These are phyloP conservation scores for Candida endomychidarum DNA, from an alignment of 805 yeast genomes.

Conservation along the genomic window DNA sequence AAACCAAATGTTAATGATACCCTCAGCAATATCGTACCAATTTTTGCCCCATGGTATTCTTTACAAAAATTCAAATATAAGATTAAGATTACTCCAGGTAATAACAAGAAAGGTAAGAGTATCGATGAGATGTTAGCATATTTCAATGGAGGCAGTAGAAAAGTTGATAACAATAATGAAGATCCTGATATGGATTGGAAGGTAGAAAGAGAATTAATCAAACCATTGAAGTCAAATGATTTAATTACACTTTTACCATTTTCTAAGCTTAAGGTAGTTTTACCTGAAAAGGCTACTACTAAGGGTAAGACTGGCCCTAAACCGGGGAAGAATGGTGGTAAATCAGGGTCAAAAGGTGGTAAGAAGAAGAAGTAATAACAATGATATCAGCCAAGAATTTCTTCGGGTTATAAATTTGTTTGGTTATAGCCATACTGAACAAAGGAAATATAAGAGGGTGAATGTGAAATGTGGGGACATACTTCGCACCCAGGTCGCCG, in stretches of 20 bases:
- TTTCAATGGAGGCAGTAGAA: slow-evolving; percentile 43
- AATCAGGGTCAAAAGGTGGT: slow-evolving; percentile 3
- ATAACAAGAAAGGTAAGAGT: slow-evolving; percentile 85
- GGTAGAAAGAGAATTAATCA: slow-evolving; percentile 57
- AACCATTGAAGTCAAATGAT: slow-evolving; percentile 61
- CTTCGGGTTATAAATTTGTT: slow-evolving; percentile 1
- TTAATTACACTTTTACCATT: slow-evolving; percentile 67
- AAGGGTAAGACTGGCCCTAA: not conserved
- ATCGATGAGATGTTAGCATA: slow-evolving; percentile 64
- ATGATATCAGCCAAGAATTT: slow-evolving; percentile 23
- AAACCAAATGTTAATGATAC: slow-evolving; percentile 51
- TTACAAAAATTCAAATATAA: slow-evolving; percentile 73
- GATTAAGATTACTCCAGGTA: slow-evolving; percentile 77
- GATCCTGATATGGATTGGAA: slow-evolving; percentile 68
- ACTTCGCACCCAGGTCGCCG: too few species aligned
- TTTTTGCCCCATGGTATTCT: slow-evolving; percentile 92
- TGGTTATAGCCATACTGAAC: too few species aligned
- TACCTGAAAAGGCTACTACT: slow-evolving; percentile 36
- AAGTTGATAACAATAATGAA: slow-evolving; percentile 44
- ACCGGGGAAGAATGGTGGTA: slow-evolving; percentile 3
- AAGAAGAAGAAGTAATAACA: slow-evolving; percentile 18
- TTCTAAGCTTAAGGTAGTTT: slow-evolving; percentile 62
- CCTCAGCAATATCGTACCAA: slow-evolving; percentile 68
- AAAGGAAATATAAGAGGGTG: too few species aligned
- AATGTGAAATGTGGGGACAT: too few species aligned